Percentiles rank a stretch among this genome's conserved stretches.
Evolutionary conservation across 2,329 filamentous ascomycete species (phyloP).

Genomic region (Ophiostoma sp.): DNA sequence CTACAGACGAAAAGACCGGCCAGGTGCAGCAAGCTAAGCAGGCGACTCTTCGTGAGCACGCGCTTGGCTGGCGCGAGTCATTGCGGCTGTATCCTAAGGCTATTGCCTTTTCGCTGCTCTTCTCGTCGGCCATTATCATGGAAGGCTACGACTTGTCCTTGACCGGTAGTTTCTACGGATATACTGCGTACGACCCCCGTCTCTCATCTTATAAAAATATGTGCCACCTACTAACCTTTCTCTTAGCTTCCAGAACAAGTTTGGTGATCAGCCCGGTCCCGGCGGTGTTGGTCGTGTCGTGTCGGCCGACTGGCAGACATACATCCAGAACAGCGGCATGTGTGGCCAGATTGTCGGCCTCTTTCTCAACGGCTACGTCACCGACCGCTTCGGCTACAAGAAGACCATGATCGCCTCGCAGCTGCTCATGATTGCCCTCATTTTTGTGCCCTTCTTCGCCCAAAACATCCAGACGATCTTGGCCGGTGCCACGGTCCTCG

Average conservation of each 20-base stretch:
- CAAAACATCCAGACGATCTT: conserved; percentile 41
- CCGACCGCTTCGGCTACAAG: conserved; percentile 41
- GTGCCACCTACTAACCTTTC: too few species aligned
- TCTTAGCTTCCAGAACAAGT: conserved; percentile 30
- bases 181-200: conserved; percentile 20
- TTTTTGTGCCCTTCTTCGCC: conserved; percentile 52
- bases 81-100: conserved; percentile 28
- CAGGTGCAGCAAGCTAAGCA: background rate
- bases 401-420: conserved; percentile 47
- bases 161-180: conserved; percentile 31
- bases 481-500: conserved; percentile 47
- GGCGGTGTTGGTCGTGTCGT: too few species aligned
- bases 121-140: conserved; percentile 30
- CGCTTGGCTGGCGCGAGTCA: conserved; percentile 31
- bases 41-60: conserved; percentile 13
- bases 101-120: conserved; percentile 25
- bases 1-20: too few species aligned
- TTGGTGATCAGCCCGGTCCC: conserved; percentile 39
- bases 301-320: too few species aligned
- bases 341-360: conserved; percentile 45
- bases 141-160: conserved; percentile 33
- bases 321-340: conserved; percentile 32
- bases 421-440: conserved; percentile 41
- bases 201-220: too few species aligned
- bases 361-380: background rate